These are phyloP conservation scores for Corylus americana DNA, from an alignment of 306 rosid species.

Conservation along the genomic window DNA sequence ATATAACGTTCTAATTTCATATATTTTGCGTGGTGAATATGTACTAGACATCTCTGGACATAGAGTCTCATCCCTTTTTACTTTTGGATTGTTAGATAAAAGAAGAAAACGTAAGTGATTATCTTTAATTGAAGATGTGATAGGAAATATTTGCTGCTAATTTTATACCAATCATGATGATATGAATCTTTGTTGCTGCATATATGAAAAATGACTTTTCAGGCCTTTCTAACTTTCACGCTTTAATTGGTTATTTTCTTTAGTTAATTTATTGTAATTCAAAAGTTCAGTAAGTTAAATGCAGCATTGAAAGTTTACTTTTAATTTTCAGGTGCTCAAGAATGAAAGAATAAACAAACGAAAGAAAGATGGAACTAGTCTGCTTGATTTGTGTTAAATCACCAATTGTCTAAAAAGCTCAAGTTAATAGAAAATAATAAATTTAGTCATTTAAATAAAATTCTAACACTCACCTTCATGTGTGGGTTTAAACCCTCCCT, in stretches of 20 bases:
- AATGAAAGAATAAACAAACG: background rate
- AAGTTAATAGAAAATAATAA: too few species aligned
- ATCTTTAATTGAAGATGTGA: slow-evolving; percentile 2
- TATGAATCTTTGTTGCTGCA: background rate
- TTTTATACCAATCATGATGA: background rate
- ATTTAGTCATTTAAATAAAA: too few species aligned
- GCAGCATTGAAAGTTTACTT: background rate
- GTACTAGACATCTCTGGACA: background rate
- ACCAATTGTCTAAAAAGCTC: too few species aligned
- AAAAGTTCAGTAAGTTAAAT: background rate
- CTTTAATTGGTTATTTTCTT: background rate
- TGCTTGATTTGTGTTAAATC: too few species aligned
- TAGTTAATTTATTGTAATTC: background rate
- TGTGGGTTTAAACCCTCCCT: too few species aligned
- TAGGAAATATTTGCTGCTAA: background rate
- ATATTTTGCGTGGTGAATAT: background rate
- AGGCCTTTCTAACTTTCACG: background rate
- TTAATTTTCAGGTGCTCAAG: background rate
- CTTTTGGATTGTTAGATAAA: background rate
- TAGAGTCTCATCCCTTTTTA: background rate
- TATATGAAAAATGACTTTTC: background rate
- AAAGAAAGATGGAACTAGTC: background rate
- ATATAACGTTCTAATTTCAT: background rate
- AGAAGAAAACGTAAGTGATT: background rate
- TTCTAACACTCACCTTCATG: too few species aligned